Percentiles rank a stretch among this genome's conserved stretches.
Conservation (phyloP, 2,329 filamentous ascomycete genomes). For the Teratosphaeria epicoccoides region DNA sequence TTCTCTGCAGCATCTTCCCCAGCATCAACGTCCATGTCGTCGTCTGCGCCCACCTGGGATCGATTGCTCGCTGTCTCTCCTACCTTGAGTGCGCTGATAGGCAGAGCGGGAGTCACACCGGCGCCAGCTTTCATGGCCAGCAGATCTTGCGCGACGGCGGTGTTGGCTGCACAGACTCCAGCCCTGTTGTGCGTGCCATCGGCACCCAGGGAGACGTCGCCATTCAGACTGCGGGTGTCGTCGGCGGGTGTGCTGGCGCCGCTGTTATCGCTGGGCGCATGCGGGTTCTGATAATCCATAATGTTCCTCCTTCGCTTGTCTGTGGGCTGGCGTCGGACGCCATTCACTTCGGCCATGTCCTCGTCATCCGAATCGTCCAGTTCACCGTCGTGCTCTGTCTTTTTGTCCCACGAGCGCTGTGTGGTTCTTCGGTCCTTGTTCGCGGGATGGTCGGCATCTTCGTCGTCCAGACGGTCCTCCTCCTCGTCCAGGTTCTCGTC, state of each 20-base stretch:
- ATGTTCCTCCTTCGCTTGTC: conserved; percentile 42
- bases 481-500: conserved; percentile 48
- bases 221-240: conserved; percentile 21
- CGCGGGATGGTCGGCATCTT: conserved; percentile 76
- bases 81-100: not conserved
- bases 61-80: not conserved
- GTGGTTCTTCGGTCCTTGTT: conserved; percentile 77
- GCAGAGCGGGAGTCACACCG: conserved; percentile 10
- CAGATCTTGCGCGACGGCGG: conserved; percentile 9
- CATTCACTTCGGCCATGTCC: conserved; percentile 59
- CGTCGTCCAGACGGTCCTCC: conserved; percentile 53
- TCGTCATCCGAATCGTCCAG: conserved; percentile 85
- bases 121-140: conserved; percentile 12
- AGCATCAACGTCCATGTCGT: conserved; percentile 21
- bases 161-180: conserved; percentile 17
- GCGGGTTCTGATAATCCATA: conserved; percentile 49
- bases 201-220: conserved; percentile 9
- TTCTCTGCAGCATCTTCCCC: conserved; percentile 5
- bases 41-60: conserved; percentile 1
- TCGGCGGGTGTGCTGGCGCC: conserved; percentile 33
- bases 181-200: conserved; percentile 8
- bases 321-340: conserved; percentile 1
- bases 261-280: conserved; percentile 43
- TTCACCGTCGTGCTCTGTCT: conserved; percentile 61
- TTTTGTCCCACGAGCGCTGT: conserved; percentile 71